Conservation (phyloP, 2,329 filamentous ascomycete genomes). For the Aspergillus bombycis region DNA sequence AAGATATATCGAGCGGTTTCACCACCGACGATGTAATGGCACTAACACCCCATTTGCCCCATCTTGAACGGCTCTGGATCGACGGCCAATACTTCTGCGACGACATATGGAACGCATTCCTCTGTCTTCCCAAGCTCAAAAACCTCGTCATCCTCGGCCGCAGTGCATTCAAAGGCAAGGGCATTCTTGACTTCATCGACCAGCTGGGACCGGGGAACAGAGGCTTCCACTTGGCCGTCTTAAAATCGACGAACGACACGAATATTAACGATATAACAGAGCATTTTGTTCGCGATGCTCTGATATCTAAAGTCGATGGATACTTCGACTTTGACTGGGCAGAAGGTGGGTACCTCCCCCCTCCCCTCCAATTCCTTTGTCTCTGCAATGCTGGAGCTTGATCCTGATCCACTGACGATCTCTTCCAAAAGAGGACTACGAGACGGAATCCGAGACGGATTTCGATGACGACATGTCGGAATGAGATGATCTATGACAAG, state of each 20-base stretch:
- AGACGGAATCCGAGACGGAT: not conserved
- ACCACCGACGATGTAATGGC: conserved; percentile 32
- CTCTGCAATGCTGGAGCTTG: not conserved
- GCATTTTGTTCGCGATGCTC: conserved; percentile 31
- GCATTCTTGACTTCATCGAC: conserved; percentile 36
- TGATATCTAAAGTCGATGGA: conserved; percentile 21
- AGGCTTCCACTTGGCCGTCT: conserved; percentile 34
- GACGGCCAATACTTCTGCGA: conserved; percentile 35
- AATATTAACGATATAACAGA: conserved; percentile 32
- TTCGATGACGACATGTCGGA: not conserved
- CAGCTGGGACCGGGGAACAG: conserved; percentile 31
- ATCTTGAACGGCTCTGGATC: conserved; percentile 38
- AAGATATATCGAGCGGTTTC: conserved; percentile 39
- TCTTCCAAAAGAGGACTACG: not conserved
- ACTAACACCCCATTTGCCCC: conserved; percentile 32
- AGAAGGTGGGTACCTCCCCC: conserved; percentile 23
- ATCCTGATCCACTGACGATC: not conserved
- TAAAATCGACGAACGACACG: conserved; percentile 27
- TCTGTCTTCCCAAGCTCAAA: conserved; percentile 31
- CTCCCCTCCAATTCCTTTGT: no score
- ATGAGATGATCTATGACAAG: not conserved
- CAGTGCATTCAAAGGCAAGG: conserved; percentile 36
- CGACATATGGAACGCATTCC: conserved; percentile 29
- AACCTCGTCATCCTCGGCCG: conserved; percentile 34
- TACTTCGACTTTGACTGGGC: conserved; percentile 29